Base-by-base conservation (phyloP, 768 basidiomycete genomes). In the Leucosporidium yakuticum region DNA sequence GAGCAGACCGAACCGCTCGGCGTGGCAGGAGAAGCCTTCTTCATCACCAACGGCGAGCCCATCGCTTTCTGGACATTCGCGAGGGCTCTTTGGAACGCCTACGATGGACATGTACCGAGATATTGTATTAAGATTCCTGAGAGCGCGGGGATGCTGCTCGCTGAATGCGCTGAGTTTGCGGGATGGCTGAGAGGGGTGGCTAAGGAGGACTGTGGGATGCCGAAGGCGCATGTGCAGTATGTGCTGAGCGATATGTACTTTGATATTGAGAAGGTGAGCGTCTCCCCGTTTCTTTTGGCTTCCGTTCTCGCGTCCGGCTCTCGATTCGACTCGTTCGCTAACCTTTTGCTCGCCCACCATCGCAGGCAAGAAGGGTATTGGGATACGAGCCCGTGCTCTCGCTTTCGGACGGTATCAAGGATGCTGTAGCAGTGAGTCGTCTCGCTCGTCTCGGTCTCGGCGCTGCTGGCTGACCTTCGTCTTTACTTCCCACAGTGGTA, bases 11-110 rank as follows among this genome's bases (percentile, higher is more conserved):
- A 2, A 6, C 2, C 34, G 12, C 0, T 20, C 55, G n/a, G 17
- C 31, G 56, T 65, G 19, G 92, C 91, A 12, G 95, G 95, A 0
- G 90, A 97, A 77, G 88, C 80, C 9, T 97, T 93, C 82, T 94
- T 92, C 83, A 91, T 99, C 79, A 92, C 93, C 67, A 98, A 98
- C 76, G 92, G 93, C 71, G 95, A 99, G 77, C 95, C 94, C 2
- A 83, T 87, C 62, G 90, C 90, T 78, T 96, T 97, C 81, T 99
- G 95, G 95, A 91, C 95, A 79, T 87, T 95, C 76, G 83, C 86
- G 27, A 84, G 91, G 4, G 78, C 83, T 0, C 79, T 96, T 29
- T 98, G 91, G 90, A 79, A 82, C 36, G 82, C 83, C 23, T 83
- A 89, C 61, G 69, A 81, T 67, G 27, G 75, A 81, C 68, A 82